Base-by-base conservation (phyloP, 208 protist species). In the Crithidia sp. region DNA sequence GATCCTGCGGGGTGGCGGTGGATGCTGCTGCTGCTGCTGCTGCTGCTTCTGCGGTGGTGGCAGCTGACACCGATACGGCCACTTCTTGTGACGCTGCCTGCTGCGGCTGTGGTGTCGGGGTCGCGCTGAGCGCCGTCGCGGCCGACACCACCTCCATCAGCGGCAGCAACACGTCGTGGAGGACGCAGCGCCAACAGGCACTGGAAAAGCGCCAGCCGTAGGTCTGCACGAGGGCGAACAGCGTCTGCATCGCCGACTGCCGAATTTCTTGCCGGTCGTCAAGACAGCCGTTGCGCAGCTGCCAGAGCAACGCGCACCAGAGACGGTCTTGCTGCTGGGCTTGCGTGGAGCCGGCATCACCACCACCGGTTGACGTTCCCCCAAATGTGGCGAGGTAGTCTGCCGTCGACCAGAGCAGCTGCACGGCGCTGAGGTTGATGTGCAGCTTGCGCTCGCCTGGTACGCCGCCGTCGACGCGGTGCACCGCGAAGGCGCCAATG, bases 341-440 rank as follows among this genome's bases (percentile, higher is more conserved):
- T 12, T 47, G 54, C 45, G 17, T 17, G 16, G 36, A 3, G 36
- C 0, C 64, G 6, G 2, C 36, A 28, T 53, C 16, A 28, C 14
- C 12, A 41, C 37, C 17, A 17, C 64, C 36, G 47, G 7, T n/a
- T 62, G 52, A 50, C 17, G 7, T 57, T 9, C 56, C 57, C 17
- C 66, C 76, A 16, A 79, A 74, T 12, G 78, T 59, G 19, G 83
- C 88, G 45, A 93, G 67, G 71, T 88, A 93, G 67, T 97, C 92
- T 2, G 87, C 89, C 16, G 91, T 82, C 43, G 92, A 93, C 90
- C 92, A 97, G 47, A 95, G 70, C 44, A 95, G 70, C 74, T 97
- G 92, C 65, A 94, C 86, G 6, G 92, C 88, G 57, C 86, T 97
- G 10, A 97, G 77, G 60, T 97, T 94, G 41, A 92, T 84, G 68